Conservation (phyloP, 352 stramenopile species). For the Pythium angustatum region DNA sequence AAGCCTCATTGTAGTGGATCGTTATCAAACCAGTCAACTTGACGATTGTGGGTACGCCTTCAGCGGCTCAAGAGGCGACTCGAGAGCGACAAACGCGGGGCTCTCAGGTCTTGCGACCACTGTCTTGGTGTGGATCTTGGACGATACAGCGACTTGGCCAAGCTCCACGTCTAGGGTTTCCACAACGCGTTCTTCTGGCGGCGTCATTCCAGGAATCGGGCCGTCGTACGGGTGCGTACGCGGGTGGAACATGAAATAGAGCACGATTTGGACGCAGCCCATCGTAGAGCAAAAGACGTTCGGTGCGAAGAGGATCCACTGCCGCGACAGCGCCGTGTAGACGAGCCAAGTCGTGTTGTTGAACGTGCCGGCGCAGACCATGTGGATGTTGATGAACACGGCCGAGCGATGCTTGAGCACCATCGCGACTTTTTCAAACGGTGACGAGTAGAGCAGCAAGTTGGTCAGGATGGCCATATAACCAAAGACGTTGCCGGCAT, state of each 20-base stretch:
- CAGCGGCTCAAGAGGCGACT: conserved; percentile 1
- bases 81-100: background rate
- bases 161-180: conserved; percentile 6
- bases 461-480: conserved; percentile 46
- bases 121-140: background rate
- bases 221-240: conserved; percentile 39
- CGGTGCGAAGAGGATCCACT: conserved; percentile 53
- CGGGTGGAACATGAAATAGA: conserved; percentile 38
- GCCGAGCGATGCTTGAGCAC: conserved; percentile 50
- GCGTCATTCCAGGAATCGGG: conserved; percentile 5
- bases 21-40: too few species aligned
- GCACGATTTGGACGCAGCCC: conserved; percentile 35
- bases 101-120: background rate
- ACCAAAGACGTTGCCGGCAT: conserved; percentile 32
- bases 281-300: conserved; percentile 42
- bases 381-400: conserved; percentile 53
- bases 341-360: conserved; percentile 57
- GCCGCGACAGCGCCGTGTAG: conserved; percentile 40
- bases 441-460: conserved; percentile 58
- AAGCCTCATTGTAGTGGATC: too few species aligned
- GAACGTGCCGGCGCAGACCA: conserved; percentile 48
- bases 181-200: background rate
- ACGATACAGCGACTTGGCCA: background rate
- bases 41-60: background rate
- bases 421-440: conserved; percentile 51